phyloP scores from a whole-genome alignment of 495 filamentous ascomycete genomes.

The Eremomyces bilateralis region DNA sequence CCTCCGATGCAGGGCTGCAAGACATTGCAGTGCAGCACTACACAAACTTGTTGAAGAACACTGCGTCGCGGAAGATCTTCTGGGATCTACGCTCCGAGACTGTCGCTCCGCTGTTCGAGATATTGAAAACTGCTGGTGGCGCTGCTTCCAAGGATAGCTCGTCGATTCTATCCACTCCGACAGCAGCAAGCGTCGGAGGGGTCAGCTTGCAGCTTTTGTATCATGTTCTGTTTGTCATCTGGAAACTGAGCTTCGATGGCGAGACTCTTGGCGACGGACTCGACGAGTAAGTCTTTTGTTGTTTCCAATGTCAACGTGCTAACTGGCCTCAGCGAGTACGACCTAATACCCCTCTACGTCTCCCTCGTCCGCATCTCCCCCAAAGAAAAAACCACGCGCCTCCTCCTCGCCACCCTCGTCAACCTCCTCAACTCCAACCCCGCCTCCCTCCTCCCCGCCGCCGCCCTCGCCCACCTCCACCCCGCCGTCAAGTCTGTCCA shows the following conservation, averaged over 20 bases:
- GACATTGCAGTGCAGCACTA: slow-evolving; percentile 90
- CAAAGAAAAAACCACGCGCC: slow-evolving; percentile 92
- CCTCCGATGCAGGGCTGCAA: slow-evolving; percentile 67
- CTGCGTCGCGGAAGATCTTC: slow-evolving; percentile 55
- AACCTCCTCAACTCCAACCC: slow-evolving; percentile 70
- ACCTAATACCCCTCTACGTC: slow-evolving; percentile 75
- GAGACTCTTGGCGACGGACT: slow-evolving; percentile 63
- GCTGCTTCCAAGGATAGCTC: slow-evolving; percentile 33
- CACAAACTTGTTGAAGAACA: slow-evolving; percentile 62
- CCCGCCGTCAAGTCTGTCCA: slow-evolving; percentile 57
- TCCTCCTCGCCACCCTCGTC: slow-evolving; percentile 68
- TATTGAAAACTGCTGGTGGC: slow-evolving; percentile 59
- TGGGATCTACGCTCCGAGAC: slow-evolving; percentile 77
- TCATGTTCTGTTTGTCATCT: slow-evolving; percentile 75
- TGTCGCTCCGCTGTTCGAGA: slow-evolving; percentile 57
- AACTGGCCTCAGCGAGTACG: slow-evolving; percentile 46
- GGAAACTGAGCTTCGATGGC: slow-evolving; percentile 91
- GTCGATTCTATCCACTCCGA: slow-evolving; percentile 30
- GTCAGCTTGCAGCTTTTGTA: slow-evolving; percentile 89
- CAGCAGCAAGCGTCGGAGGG: slow-evolving; percentile 49
- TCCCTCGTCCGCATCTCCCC: slow-evolving; percentile 77
- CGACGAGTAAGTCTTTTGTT: slow-evolving; percentile 38
- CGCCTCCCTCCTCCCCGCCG: slow-evolving; percentile 54
- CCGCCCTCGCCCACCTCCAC: slow-evolving; percentile 65
- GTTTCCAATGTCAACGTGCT: neutral